Conservation (phyloP, 257 asterid genomes). For the Nicotiana tabacum region DNA sequence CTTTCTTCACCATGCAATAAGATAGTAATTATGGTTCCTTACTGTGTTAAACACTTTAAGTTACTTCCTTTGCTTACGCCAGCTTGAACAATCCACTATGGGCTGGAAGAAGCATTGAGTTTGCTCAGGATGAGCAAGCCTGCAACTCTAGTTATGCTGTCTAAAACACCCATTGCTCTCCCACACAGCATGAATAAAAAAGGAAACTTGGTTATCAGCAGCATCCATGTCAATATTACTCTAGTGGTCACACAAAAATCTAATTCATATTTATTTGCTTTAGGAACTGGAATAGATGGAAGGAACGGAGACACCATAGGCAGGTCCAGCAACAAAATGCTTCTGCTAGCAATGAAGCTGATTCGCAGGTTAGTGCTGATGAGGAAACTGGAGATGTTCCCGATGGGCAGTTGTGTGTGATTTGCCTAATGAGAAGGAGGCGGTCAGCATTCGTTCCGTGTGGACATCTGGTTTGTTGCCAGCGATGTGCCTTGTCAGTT, state of each 20-base stretch:
- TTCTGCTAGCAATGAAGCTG: constrained; percentile 23
- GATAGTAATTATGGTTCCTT: constrained; percentile 1
- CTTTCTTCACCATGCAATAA: not conserved
- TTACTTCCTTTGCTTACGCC: not conserved
- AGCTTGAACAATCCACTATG: not conserved
- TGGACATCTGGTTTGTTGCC: constrained; percentile 92
- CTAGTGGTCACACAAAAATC: not conserved
- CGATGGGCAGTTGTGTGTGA: constrained; percentile 81
- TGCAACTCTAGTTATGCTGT: not conserved
- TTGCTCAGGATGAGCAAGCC: constrained; percentile 3
- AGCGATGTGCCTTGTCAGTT: constrained; percentile 63
- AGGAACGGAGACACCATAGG: constrained; percentile 56
- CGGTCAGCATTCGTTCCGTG: constrained; percentile 87
- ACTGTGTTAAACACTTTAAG: not conserved
- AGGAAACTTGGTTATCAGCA: constrained; percentile 1
- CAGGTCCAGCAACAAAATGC: constrained; percentile 34
- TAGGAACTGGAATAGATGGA: constrained; percentile 85
- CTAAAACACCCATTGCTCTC: not conserved
- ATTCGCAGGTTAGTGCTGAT: constrained; percentile 35
- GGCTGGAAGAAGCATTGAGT: not conserved
- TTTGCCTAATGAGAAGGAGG: constrained; percentile 75
- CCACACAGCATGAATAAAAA: not conserved
- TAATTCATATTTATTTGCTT: not conserved
- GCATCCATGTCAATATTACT: not conserved
- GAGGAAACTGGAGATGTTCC: constrained; percentile 66